phyloP scores from a whole-genome alignment of 352 stramenopile genomes.

The Aphanomyces stellatus region DNA sequence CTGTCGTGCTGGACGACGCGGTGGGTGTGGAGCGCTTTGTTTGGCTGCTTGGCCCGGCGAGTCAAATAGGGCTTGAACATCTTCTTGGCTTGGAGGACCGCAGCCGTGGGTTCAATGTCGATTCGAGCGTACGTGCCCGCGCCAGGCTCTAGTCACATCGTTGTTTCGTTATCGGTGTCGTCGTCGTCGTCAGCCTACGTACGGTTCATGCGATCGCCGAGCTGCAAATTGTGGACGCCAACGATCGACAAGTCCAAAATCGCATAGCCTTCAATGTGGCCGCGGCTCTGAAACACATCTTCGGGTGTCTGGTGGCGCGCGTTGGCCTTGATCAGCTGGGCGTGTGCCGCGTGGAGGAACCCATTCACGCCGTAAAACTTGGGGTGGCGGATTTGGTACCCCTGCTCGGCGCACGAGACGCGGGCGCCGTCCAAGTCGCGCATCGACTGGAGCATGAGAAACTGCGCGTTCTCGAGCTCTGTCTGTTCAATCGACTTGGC shows the following conservation, averaged over 20 bases:
- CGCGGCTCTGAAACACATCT: constrained; percentile 44
- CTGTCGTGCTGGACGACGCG: constrained; percentile 14
- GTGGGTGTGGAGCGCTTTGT: not conserved
- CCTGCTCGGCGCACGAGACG: constrained; percentile 49
- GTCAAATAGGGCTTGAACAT: constrained; percentile 21
- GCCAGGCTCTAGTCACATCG: not conserved
- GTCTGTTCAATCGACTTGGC: constrained; percentile 53
- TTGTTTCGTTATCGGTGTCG: not conserved
- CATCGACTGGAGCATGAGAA: constrained; percentile 46
- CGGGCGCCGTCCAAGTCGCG: constrained; percentile 61
- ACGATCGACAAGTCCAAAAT: constrained; percentile 49
- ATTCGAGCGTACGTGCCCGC: constrained; percentile 43
- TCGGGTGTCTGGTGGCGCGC: constrained; percentile 43
- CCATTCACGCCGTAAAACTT: constrained; percentile 77
- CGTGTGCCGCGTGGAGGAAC: constrained; percentile 60
- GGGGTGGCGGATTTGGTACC: constrained; percentile 50
- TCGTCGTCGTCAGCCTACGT: too few species aligned
- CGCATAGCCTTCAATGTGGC: constrained; percentile 48
- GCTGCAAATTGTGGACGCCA: constrained; percentile 28
- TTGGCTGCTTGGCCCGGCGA: not conserved
- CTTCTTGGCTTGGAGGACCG: constrained; percentile 46
- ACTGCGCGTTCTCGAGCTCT: constrained; percentile 53
- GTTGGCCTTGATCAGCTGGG: constrained; percentile 48
- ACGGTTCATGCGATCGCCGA: constrained; percentile 24
- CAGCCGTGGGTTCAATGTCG: constrained; percentile 43